Percentiles rank a stretch among this genome's conserved stretches.
Evolutionary conservation across 192 early-diverging fungal species (phyloP).

Genomic region (Phycomyces nitens): DNA sequence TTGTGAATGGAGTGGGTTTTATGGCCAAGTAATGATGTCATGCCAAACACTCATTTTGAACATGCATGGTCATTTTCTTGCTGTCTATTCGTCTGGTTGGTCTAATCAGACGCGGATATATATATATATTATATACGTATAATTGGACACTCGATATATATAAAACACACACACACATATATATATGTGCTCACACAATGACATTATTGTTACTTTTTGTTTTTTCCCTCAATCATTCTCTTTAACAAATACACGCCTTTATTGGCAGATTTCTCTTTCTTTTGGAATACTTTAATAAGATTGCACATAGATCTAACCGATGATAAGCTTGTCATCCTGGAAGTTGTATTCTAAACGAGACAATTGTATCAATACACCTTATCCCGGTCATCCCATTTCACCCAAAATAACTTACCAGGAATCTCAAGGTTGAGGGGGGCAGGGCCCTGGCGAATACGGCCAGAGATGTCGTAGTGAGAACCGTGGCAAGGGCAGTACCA

Average conservation of each 20-base stretch:
- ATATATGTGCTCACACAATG: too few relatives aligned
- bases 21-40: too few relatives aligned
- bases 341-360: slow-evolving; percentile 51
- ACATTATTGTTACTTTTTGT: too few relatives aligned
- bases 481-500: slow-evolving; percentile 99
- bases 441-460: slow-evolving; percentile 96
- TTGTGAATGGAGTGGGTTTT: neutral
- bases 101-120: too few relatives aligned
- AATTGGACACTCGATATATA: too few relatives aligned
- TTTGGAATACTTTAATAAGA: neutral
- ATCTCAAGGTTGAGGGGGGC: slow-evolving; percentile 98
- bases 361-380: neutral
- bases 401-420: slow-evolving; percentile 58
- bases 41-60: too few relatives aligned
- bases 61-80: too few relatives aligned
- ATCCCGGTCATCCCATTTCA: neutral
- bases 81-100: too few relatives aligned
- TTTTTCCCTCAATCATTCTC: too few relatives aligned
- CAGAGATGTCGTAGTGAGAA: slow-evolving; percentile 98
- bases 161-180: too few relatives aligned
- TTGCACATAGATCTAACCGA: slow-evolving; percentile 66
- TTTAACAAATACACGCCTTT: neutral
- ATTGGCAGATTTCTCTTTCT: slow-evolving; percentile 1
- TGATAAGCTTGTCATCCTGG: slow-evolving; percentile 76
- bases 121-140: too few relatives aligned